These are phyloP conservation scores for Glutinoglossum americanum DNA, from an alignment of 495 filamentous ascomycete species.

Conservation along the genomic window DNA sequence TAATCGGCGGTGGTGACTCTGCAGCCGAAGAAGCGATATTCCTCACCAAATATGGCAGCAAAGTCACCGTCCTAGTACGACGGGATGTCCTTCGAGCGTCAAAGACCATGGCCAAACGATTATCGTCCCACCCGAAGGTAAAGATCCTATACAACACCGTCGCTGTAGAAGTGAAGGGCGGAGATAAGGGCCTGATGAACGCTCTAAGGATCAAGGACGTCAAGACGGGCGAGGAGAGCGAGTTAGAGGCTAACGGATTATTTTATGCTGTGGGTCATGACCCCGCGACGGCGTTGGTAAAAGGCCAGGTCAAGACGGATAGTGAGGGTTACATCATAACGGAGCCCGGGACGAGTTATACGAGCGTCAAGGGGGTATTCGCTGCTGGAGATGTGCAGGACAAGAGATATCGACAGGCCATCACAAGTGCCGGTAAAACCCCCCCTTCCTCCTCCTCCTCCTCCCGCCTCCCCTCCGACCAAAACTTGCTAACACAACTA, in stretches of 20 bases:
- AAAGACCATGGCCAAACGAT: slow-evolving; percentile 76
- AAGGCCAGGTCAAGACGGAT: slow-evolving; percentile 71
- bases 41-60: slow-evolving; percentile 87
- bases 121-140: slow-evolving; percentile 68
- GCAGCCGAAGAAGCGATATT: slow-evolving; percentile 96
- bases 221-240: slow-evolving; percentile 54
- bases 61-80: slow-evolving; percentile 84
- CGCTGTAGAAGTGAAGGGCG: slow-evolving; percentile 62
- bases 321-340: slow-evolving; percentile 78
- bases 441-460: slow-evolving; percentile 16
- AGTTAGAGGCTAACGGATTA: slow-evolving; percentile 70
- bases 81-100: slow-evolving; percentile 66
- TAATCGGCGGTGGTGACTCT: slow-evolving; percentile 93
- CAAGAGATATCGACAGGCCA: slow-evolving; percentile 92
- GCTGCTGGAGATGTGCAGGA: slow-evolving; percentile 97
- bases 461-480: too few relatives aligned
- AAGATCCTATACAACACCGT: slow-evolving; percentile 69
- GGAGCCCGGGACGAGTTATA: slow-evolving; percentile 68
- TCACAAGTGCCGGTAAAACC: slow-evolving; percentile 95
- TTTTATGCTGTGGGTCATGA: slow-evolving; percentile 98
- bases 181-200: slow-evolving; percentile 70
- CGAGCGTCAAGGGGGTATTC: slow-evolving; percentile 80
- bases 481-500: slow-evolving; percentile 17
- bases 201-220: slow-evolving; percentile 60
- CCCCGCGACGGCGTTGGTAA: slow-evolving; percentile 70